These are phyloP conservation scores for Papiliotrema nemorosa DNA, from an alignment of 1,284 basidiomycete species.

Conservation along the genomic window DNA sequence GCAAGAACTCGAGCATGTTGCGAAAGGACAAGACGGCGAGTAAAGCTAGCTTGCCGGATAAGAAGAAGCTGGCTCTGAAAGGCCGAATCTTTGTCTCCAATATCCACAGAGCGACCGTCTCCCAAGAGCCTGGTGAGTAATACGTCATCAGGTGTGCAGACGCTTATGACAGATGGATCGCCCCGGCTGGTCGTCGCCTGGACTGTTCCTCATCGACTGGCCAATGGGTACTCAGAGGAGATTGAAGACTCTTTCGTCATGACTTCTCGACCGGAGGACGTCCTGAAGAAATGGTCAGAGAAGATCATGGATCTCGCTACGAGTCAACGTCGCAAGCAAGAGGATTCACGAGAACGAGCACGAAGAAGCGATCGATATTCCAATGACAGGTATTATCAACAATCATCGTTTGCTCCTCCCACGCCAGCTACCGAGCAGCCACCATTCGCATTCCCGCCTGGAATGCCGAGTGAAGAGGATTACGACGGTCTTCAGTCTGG, in stretches of 20 bases:
- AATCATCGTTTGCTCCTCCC: conserved; percentile 37
- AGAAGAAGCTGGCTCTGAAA: conserved; percentile 81
- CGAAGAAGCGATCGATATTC: conserved; percentile 25
- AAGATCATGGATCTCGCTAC: conserved; percentile 83
- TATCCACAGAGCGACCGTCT: conserved; percentile 64
- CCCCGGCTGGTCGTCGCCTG: conserved; percentile 33
- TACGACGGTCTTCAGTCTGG: conserved; percentile 33
- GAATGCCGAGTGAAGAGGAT: conserved; percentile 13
- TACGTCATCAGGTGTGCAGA: background rate
- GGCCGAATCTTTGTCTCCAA: conserved; percentile 98
- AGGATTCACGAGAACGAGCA: conserved; percentile 57
- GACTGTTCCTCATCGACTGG: conserved; percentile 31
- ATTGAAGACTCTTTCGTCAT: conserved; percentile 84
- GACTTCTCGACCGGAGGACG: conserved; percentile 87
- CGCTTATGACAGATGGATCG: background rate
- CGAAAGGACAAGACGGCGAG: conserved; percentile 57
- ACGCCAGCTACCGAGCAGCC: conserved; percentile 37
- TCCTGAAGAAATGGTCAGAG: conserved; percentile 86
- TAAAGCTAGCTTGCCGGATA: conserved; percentile 53
- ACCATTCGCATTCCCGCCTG: conserved; percentile 25
- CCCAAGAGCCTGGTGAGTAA: conserved; percentile 1
- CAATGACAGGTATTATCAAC: conserved; percentile 16
- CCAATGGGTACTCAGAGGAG: conserved; percentile 24
- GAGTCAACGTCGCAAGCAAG: conserved; percentile 42
- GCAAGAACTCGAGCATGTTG: conserved; percentile 42